Evolutionary conservation across 73 alveolate species (phyloP).

Genomic region (Symbiodinium natans): DNA sequence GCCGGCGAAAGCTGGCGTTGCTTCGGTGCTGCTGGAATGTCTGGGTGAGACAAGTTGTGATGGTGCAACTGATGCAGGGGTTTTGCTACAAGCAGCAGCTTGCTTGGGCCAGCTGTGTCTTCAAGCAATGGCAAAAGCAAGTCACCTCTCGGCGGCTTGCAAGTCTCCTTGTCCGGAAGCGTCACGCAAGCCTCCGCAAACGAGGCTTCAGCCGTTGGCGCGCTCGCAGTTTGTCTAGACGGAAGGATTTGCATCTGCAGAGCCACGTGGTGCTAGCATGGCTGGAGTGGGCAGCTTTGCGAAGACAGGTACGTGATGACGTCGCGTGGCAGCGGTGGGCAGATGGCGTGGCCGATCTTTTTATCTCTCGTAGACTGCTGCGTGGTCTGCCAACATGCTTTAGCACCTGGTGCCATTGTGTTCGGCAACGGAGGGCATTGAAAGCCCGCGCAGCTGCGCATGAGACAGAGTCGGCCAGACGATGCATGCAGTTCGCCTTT

Average conservation of each 20-base stretch:
- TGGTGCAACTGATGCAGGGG: background rate
- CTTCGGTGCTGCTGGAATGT: background rate
- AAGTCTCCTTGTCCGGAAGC: background rate
- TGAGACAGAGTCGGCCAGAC: background rate
- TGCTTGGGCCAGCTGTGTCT: background rate
- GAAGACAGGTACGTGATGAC: slow-evolving; percentile 69
- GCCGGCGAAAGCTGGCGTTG: background rate
- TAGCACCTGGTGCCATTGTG: slow-evolving; percentile 36
- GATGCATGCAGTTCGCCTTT: background rate
- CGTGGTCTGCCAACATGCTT: slow-evolving; percentile 51
- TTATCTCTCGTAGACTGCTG: slow-evolving; percentile 55
- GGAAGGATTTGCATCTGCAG: background rate
- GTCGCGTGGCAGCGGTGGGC: slow-evolving; percentile 92
- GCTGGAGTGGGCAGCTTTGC: slow-evolving; percentile 69
- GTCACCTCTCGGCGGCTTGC: background rate
- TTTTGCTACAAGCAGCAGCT: background rate
- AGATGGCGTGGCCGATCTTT: slow-evolving; percentile 61
- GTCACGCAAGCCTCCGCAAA: background rate
- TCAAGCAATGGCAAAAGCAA: background rate
- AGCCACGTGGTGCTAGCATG: slow-evolving; percentile 21
- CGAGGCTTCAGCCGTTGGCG: background rate
- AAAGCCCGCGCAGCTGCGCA: background rate
- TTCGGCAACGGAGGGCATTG: background rate
- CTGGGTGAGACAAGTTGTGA: background rate
- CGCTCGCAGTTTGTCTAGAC: background rate